Evolutionary conservation across 306 rosid species (phyloP), one percentile per base, ranked within the genome.

Genomic region (Neltuma alba): DNA sequence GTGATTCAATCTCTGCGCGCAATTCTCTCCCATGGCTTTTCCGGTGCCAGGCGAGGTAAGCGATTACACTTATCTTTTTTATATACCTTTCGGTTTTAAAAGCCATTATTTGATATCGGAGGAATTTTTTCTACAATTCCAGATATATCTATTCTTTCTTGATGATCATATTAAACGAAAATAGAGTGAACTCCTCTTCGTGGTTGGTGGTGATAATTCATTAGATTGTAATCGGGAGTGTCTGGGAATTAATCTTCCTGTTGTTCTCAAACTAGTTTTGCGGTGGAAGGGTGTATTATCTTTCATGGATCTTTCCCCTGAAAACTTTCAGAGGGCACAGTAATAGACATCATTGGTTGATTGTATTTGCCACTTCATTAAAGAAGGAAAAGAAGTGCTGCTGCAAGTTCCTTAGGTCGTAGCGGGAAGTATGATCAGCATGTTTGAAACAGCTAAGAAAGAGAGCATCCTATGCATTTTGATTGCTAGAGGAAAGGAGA

Each of bases 11-110:
- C 36, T 38, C 4, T 57, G 54, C n/a, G 30, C 25, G 25, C 54
- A 38, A 38, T 38, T 57, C 12, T 50, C 21, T 14, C 12, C 30
- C 16, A 47, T 78, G 69, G 65, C 57, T 52, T 25, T 65, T 4
- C 79, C 79, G 20, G 50, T 65, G 16, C 82, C 79, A 23, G 71
- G 54, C 65, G 66, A 77, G 79, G 79, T 77, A 63, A 44, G 27
- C 41, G 25, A 47, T 31, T 18, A 2, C 48, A 52, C 75, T 20
- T 3, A 4, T 5, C 28, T 37, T 20, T 37, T 11, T 40, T 20
- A 30, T n/a, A 20, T 34, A 0, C 20, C 45, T 38, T 1, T 20
- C 2, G 2, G 10, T 12, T 66, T 38, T 21, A 34, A 36, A 33
- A 64, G 28, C 28, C 15, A 36, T 36, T 33, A 34, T 34, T 64